Evolutionary conservation across 2,329 filamentous ascomycete genomes (phyloP), one percentile per base, ranked within the genome.

Genomic region (Thyridium curvatum): DNA sequence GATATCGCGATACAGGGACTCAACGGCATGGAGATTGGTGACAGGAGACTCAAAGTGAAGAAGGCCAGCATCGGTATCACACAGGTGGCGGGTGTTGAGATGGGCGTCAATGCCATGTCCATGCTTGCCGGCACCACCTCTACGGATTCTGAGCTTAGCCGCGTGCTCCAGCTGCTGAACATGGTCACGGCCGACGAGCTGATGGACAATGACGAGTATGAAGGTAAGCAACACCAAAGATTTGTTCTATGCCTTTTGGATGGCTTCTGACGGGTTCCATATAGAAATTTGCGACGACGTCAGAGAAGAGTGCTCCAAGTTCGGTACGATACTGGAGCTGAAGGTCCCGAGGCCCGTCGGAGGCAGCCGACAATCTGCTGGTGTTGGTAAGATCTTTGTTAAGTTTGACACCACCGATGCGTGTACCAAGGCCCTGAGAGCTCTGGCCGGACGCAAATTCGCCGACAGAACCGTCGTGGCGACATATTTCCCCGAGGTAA

Each of bases 121-220:
- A 89, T 96, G 77, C 85, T 98, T 52, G 93, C 93, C 30, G 90
- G 91, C 41, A 94, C 93, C 15, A 87, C 82, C 3, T 84, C 86
- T 30, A 75, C 75, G 40, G 85, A 90, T 43, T 71, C 85, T 28
- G 89, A 94, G 50, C 80, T 83, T 43, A 86, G 86, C 48, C 79
- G 86, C 40, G 91, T 98, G 13, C 61, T 98, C 44, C 91, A 95
- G 64, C 70, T 98, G 45, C 77, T 98, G 55, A 98, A 98, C 69
- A 98, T 98, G 93, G 91, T 98, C 29, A 98, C 93, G 0, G 75
- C 89, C 0, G 93, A 98, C 52, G 93, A 98, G 64, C 70, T 98
- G 17, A 80, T 96, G 64, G 90, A 97, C 56, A 82, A 82, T 37
- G 90, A 97, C 29, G 93, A 98, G 55, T 97, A 96, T 55, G 86